Evolutionary conservation across 768 basidiomycete genomes (phyloP).

Genomic region (Phlegmacium glaucopus): DNA sequence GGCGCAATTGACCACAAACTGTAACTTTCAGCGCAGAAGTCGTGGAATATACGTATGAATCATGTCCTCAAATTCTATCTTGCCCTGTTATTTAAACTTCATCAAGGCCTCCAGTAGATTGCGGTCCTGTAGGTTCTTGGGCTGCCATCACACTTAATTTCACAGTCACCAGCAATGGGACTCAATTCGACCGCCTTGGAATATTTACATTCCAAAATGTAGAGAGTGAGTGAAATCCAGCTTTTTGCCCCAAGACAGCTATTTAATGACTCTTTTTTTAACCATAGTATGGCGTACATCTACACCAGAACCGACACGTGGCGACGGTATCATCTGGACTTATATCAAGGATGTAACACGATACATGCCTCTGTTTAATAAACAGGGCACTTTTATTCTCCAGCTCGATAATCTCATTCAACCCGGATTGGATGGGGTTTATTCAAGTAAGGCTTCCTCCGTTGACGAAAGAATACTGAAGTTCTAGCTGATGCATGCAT

Average conservation of each 20-base stretch:
- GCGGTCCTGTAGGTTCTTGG: constrained; percentile 70
- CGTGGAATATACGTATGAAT: constrained; percentile 51
- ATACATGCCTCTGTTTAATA: constrained; percentile 66
- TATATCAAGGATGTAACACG: constrained; percentile 73
- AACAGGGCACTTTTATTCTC: constrained; percentile 66
- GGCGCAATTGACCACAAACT: not conserved
- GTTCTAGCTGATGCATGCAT: not conserved
- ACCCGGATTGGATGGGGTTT: constrained; percentile 57
- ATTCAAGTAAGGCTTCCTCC: constrained; percentile 50
- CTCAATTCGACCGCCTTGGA: constrained; percentile 70
- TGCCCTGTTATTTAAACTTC: not conserved
- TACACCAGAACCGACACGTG: constrained; percentile 67
- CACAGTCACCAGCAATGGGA: constrained; percentile 75
- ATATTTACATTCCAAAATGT: constrained; percentile 76
- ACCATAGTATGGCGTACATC: constrained; percentile 72
- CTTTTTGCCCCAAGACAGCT: not conserved
- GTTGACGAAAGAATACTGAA: not conserved
- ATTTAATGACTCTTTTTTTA: not conserved
- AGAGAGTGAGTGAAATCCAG: constrained; percentile 48
- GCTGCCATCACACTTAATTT: constrained; percentile 72
- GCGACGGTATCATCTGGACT: constrained; percentile 76
- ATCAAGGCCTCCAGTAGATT: constrained; percentile 67
- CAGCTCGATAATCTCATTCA: constrained; percentile 70
- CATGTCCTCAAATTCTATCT: not conserved
- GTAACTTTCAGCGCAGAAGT: constrained; percentile 49